Evolutionary conservation across 2,329 filamentous ascomycete genomes (phyloP), one percentile per base, ranked within the genome.

Genomic region (Penicillium sp.): DNA sequence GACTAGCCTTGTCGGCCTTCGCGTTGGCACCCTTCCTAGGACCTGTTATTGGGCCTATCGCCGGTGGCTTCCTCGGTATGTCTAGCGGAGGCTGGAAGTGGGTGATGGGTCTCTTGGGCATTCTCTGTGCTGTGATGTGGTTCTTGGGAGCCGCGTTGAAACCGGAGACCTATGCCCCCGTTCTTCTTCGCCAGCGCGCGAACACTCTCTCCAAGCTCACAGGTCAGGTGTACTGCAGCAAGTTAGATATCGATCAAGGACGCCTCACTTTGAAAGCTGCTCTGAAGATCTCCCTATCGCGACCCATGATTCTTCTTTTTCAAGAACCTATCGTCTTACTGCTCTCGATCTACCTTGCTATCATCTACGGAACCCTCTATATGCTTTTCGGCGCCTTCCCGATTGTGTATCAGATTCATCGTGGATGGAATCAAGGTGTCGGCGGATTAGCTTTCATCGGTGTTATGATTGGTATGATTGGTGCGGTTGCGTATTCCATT

Each of bases 11-110:
- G 55, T 77, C 79, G 17, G 61, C 85, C 28, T 88, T 86, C 59
- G 79, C 83, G 4, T 75, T 80, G 15, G 81, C 82, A 7, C 83
- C 83, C 0, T 85, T 85, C 64, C 71, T 87, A 49, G 83, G 83
- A 1, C 82, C 84, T 0, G 77, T 69, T 48, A 79, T 71, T 62
- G 82, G 84, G 0, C 85, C 85, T 1, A 81, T 87, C 40, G 77
- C 78, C 6, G 81, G 81, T 54, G 83, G 83, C 2, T 88, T 87
- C 64, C 69, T 86, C 1, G 80, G 81, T 9, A 75, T 82, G 63
- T 72, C 75, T 2, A 76, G 75, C 13, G 83, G 44, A 17, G 44
- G 82, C 15, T 87, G 84, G 85, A 73, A 81, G 59, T 87, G 84
- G 84, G 78, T 87, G 21, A 74, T 79, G 64, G 81, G 80, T 1